Evolutionary conservation across 768 basidiomycete genomes (phyloP), one percentile per base, ranked within the genome.

Genomic region (Suillus spraguei): DNA sequence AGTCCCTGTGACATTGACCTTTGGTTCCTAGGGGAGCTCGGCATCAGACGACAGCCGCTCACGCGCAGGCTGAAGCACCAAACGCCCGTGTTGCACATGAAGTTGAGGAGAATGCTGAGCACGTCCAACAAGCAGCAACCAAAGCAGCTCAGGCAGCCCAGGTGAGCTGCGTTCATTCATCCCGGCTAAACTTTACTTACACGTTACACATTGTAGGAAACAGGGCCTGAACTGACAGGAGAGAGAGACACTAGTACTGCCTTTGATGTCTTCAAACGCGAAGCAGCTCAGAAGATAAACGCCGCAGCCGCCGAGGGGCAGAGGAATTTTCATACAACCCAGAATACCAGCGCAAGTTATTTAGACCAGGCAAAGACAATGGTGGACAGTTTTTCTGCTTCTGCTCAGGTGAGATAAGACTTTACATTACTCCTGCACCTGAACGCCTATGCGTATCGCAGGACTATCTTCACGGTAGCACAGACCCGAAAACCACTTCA

Each of bases 241-340:
- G 76, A 78, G 49, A 69, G 67, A 22, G 60, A 69, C 5, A 67
- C 49, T 10, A 50, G 49, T 32, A 50, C 80, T 13, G 74, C 80
- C 14, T 62, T 74, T 2, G 80, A 80, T 38, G 72, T 79, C 55
- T 69, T 83, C 24, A 69, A 76, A 47, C 68, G 66, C 5, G 71
- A 79, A 53, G 74, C 76, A 1, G 72, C 73, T n/a, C 66, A 74
- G 55, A 83, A 76, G 67, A 85, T 83, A 2, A 74, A 86, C 53
- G 73, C 74, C 1, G 89, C 87, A 22, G 85, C 83, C n/a, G 77
- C 77, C 0, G 80, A 90, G 68, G 88, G 88, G 4, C 78, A 84
- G 66, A 71, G 74, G 7, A 81, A 84, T 63, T 78, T 89, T 2
- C 79, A 82, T 8, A 72, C 76, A 14, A 79, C 78, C 0, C 82